Conservation (phyloP, 2,329 filamentous ascomycete genomes). For the Coleophoma crateriformis region DNA sequence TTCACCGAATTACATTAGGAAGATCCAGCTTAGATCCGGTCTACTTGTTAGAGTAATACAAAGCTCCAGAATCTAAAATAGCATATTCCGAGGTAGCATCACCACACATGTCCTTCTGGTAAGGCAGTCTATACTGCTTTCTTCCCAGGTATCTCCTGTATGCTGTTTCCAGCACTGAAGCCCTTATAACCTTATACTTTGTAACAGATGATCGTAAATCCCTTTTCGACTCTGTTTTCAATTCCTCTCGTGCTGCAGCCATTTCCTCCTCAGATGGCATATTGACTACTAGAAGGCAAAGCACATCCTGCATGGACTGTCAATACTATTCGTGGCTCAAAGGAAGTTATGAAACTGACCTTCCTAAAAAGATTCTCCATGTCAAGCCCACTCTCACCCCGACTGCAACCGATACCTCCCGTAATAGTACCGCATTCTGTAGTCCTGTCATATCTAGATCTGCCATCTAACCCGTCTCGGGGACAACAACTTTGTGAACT, state of each 20-base stretch:
- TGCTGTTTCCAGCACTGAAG: not conserved
- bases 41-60: too few relatives aligned
- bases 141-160: not conserved
- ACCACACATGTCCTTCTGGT: too few relatives aligned
- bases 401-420: too few relatives aligned
- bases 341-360: not conserved
- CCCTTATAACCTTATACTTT: too few relatives aligned
- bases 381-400: not conserved
- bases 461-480: not conserved
- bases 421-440: too few relatives aligned
- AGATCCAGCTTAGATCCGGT: too few relatives aligned
- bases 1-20: too few relatives aligned
- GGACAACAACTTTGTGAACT: not conserved
- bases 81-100: too few relatives aligned
- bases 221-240: not conserved
- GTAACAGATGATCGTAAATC: too few relatives aligned
- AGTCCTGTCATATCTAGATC: too few relatives aligned
- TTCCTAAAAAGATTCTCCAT: not conserved
- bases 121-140: not conserved
- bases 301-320: constrained; percentile 29
- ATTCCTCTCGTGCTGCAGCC: constrained; percentile 1
- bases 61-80: too few relatives aligned
- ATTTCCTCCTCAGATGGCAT: constrained; percentile 30
- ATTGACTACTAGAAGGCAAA: constrained; percentile 44
- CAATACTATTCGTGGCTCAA: not conserved